phyloP scores from a whole-genome alignment of 495 filamentous ascomycete genomes.

The Hypoxylon rickii region DNA sequence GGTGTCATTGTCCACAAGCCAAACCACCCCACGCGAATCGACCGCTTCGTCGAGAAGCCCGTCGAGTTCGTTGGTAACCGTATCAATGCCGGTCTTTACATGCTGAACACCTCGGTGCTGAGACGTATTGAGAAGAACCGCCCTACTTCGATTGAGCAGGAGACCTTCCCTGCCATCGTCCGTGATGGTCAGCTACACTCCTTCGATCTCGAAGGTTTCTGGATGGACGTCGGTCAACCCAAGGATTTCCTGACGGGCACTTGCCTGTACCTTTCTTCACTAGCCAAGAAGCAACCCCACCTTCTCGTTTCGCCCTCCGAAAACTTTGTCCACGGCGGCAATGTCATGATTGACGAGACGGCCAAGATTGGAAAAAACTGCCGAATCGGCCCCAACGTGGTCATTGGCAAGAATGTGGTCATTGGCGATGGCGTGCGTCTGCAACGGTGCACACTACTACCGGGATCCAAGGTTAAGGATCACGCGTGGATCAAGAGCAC shows the following conservation, averaged over 20 bases:
- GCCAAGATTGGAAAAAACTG: slow-evolving; percentile 99
- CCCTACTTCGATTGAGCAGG: slow-evolving; percentile 99
- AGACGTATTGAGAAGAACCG: slow-evolving; percentile 86
- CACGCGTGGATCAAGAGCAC: slow-evolving; percentile 99
- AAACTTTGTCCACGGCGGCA: slow-evolving; percentile 89
- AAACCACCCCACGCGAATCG: slow-evolving; percentile 86
- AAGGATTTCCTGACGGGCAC: slow-evolving; percentile 98
- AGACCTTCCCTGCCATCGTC: slow-evolving; percentile 96
- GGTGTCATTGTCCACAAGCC: slow-evolving; percentile 99
- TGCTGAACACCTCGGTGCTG: slow-evolving; percentile 91
- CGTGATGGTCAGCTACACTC: slow-evolving; percentile 93
- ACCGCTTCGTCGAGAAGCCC: slow-evolving; percentile 99
- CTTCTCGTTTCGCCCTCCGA: slow-evolving; percentile 74
- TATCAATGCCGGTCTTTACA: slow-evolving; percentile 99
- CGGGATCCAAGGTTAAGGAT: slow-evolving; percentile 93
- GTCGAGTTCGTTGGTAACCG: slow-evolving; percentile 99
- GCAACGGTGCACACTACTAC: slow-evolving; percentile 90
- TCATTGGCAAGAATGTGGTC: slow-evolving; percentile 92
- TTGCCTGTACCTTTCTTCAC: slow-evolving; percentile 92
- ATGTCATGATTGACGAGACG: slow-evolving; percentile 93
- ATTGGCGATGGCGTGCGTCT: slow-evolving; percentile 94
- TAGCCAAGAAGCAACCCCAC: slow-evolving; percentile 91
- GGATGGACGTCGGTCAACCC: slow-evolving; percentile 99
- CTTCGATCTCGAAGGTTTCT: slow-evolving; percentile 97
- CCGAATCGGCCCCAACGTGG: slow-evolving; percentile 97